Evolutionary conservation across 208 protist species (phyloP), one percentile per base, ranked within the genome.

Genomic region (Spongospora subterranea): DNA sequence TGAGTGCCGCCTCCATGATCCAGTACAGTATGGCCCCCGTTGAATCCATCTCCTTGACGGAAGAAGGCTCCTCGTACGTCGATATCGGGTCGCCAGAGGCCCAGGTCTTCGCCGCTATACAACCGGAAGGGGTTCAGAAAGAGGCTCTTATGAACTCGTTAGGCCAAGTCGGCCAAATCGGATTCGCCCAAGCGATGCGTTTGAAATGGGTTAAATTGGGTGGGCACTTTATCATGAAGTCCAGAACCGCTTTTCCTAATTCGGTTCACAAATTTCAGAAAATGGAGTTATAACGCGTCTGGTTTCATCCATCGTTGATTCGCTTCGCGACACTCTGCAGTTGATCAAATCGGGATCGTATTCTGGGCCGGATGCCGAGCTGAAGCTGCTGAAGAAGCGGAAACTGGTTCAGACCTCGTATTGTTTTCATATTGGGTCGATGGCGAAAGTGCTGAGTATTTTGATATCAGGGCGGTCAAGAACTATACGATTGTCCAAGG

Each of bases 31-130:
- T 82, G 71, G 35, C 17, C 35, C 11, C n/a, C 40, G 71, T 45
- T 13, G 71, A 82, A 20, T 20, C 35, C 71, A 20, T 43, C 17
- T 0, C 46, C 29, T 1, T 90, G 39, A 77, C 91, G 32, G 46
- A 65, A 29, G 91, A 92, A 88, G 91, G 91, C 38, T 13, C 76
- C 32, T 24, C 53, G 20, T 88, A 90, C 40, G 91, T 43, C 0
- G 0, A 53, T 20, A 24, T 76, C n/a, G 91, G 91, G 40, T 76
- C 91, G 50, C 91, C 91, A 46, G 91, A 92, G 45, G 46, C 41
- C 17, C 76, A 92, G 29, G 38, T 76, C 13, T 82, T 45, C 71
- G 6, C 17, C 17, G 71, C 71, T 35, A 6, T 82, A 13, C n/a
- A 6, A 40, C 17, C 6, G 6, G 71, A 82, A 20, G 71, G 71